These are phyloP conservation scores for Pyrus bretschneideri DNA, from an alignment of 306 rosid genomes.

Conservation along the genomic window DNA sequence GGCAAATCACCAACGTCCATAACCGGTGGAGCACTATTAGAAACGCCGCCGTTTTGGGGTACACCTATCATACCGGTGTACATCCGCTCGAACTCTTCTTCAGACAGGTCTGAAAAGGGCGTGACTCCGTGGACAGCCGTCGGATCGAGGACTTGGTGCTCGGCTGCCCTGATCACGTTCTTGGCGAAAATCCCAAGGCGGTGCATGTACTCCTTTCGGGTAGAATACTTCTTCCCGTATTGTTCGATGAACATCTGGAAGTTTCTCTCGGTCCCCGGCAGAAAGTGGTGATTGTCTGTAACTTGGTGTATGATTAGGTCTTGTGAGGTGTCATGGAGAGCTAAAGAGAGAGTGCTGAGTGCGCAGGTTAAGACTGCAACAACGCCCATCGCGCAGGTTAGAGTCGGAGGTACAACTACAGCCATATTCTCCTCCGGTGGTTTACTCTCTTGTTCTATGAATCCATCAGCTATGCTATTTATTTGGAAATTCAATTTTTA, in stretches of 20 bases:
- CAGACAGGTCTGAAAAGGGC: conserved; percentile 64
- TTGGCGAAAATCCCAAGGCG: conserved; percentile 60
- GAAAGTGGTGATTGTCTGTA: conserved; percentile 12
- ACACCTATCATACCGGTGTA: conserved; percentile 54
- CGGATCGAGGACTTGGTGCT: conserved; percentile 77
- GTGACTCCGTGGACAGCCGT: conserved; percentile 81
- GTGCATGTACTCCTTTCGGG: conserved; percentile 62
- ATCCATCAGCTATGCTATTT: too few relatives aligned
- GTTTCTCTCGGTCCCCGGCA: conserved; percentile 42
- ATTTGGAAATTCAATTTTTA: too few relatives aligned
- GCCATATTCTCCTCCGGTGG: neutral
- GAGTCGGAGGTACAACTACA: neutral
- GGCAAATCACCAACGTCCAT: conserved; percentile 54
- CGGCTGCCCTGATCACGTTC: conserved; percentile 60
- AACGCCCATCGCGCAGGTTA: conserved; percentile 28
- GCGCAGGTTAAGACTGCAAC: conserved; percentile 36
- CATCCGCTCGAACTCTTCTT: conserved; percentile 53
- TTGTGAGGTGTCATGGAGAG: conserved; percentile 3
- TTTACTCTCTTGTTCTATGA: too few relatives aligned
- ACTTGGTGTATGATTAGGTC: conserved; percentile 28
- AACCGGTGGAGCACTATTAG: conserved; percentile 1
- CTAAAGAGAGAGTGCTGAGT: conserved; percentile 18
- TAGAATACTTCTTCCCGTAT: conserved; percentile 51
- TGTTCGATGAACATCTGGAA: conserved; percentile 59
- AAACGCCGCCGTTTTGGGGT: neutral